A percentile compares a stretch with the other conserved stretches of the same genome.
Evolutionary conservation across 306 rosid genomes (phyloP).

Genomic region (Ziziphus jujuba): DNA sequence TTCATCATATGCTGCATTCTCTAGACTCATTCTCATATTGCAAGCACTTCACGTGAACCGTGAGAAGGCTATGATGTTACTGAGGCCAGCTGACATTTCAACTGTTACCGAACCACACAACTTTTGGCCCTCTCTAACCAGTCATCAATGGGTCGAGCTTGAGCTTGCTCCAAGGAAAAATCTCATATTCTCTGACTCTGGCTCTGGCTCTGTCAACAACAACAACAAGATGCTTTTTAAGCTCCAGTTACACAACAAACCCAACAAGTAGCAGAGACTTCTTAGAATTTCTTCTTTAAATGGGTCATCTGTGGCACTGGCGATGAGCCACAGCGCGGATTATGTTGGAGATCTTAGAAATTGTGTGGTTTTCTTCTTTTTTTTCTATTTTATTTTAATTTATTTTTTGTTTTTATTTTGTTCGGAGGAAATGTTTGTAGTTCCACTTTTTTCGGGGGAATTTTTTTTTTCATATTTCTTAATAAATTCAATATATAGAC

Average conservation of each 20-base stretch:
- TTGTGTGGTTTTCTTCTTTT: no score
- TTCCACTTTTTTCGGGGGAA: no score
- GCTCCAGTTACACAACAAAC: slow-evolving; percentile 98
- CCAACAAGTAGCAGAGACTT: slow-evolving; percentile 98
- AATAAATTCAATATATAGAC: no score
- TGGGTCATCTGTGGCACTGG: no score
- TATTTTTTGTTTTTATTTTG: no score
- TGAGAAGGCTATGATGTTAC: slow-evolving; percentile 96
- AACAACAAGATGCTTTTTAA: no score
- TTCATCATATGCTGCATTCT: slow-evolving; percentile 96
- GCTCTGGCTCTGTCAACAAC: slow-evolving; percentile 97
- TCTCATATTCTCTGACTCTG: slow-evolving; percentile 91
- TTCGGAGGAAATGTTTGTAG: no score
- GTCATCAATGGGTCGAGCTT: slow-evolving; percentile 99
- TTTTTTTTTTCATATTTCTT: no score
- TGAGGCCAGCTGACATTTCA: slow-evolving; percentile 95
- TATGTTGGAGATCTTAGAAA: no score
- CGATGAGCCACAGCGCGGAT: no score
- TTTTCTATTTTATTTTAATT: no score
- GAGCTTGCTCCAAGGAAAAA: slow-evolving; percentile 98
- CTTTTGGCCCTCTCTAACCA: slow-evolving; percentile 96
- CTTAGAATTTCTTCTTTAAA: no score
- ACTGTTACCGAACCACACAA: slow-evolving; percentile 93
- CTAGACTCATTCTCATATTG: slow-evolving; percentile 87
- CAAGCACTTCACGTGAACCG: slow-evolving; percentile 96